Evolutionary conservation across 1,284 basidiomycete genomes (phyloP).

Genomic region (Heimioporus punctisporus): DNA sequence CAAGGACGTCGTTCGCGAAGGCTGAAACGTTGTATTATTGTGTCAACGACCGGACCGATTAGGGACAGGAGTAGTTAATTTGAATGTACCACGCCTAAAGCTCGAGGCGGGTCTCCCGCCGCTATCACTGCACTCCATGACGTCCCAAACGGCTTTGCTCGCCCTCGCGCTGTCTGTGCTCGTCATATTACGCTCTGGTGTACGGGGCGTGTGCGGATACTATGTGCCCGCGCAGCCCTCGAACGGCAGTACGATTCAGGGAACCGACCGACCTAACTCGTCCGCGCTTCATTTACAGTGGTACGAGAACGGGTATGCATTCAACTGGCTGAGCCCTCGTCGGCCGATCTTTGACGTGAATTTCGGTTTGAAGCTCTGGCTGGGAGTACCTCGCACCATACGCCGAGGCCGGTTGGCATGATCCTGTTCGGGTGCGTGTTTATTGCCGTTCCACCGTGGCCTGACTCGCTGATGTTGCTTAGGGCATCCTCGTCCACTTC

Average conservation of each 20-base stretch:
- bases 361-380: slow-evolving; percentile 42
- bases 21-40: slow-evolving; percentile 22
- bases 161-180: slow-evolving; percentile 8
- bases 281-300: slow-evolving; percentile 66
- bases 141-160: not conserved
- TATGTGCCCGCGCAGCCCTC: slow-evolving; percentile 76
- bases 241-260: slow-evolving; percentile 57
- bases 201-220: slow-evolving; percentile 43
- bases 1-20: slow-evolving; percentile 60
- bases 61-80: not conserved
- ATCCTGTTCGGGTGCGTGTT: slow-evolving; percentile 52
- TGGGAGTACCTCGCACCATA: slow-evolving; percentile 60
- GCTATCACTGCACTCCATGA: slow-evolving; percentile 14
- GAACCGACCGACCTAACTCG: slow-evolving; percentile 54
- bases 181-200: slow-evolving; percentile 4
- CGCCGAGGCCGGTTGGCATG: slow-evolving; percentile 52
- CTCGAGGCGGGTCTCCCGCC: slow-evolving; percentile 14
- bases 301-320: slow-evolving; percentile 51
- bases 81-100: slow-evolving; percentile 11
- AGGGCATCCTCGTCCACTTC: slow-evolving; percentile 84
- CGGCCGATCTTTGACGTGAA: slow-evolving; percentile 10
- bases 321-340: not conserved
- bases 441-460: not conserved
- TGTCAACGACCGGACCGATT: not conserved
- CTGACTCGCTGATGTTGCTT: slow-evolving; percentile 4